Base-by-base conservation (phyloP, 2,329 filamentous ascomycete species). In the Nemania sp. region DNA sequence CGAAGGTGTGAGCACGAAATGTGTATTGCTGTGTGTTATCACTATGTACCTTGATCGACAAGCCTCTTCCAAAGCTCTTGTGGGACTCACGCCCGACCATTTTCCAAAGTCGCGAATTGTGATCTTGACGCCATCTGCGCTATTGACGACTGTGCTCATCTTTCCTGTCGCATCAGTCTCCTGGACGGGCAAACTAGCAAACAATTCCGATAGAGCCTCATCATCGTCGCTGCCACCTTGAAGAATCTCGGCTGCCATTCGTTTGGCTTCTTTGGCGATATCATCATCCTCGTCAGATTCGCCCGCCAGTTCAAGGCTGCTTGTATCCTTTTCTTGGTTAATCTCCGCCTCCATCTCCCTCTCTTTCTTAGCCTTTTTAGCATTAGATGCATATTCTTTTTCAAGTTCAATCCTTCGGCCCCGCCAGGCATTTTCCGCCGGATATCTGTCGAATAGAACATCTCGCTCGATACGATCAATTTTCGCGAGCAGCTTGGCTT, bases 101-200 rank as follows among this genome's bases (percentile, higher is more conserved):
- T 90, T 91, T 1, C 90, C 91, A 77, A 97, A 97, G 64, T 97
- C 88, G 37, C 89, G 80, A 43, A 96, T 80, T 1, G 76, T 80
- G 3, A 91, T 72, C 52, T 80, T 84, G 5, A 75, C 68, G 1
- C 83, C 80, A 59, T 81, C 70, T 49, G 74, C 61, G 41, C 76
- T 73, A 64, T 78, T 83, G 37, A 84, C 74, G 34, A 81, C 79
- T 0, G 77, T 86, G 31, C 72, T 77, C 2, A 77, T 79, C 66
- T 84, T 81, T n/a, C 83, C 83, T 7, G 80, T 83, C 4, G 78
- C 75, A 61, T 86, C 82, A 5, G 83, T 75, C 64, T 86, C 83
- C 61, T 77, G 80, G 22, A 83, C 78, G 1, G 85, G 85, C 5
- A 88, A 70, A 52, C 76, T 83, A 7, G 77, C 78, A 62, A 88